Percentiles rank a stretch among this genome's conserved stretches.
Conservation (phyloP, 192 early-diverging fungal genomes). For the Gorgonomyces haynaldii region DNA sequence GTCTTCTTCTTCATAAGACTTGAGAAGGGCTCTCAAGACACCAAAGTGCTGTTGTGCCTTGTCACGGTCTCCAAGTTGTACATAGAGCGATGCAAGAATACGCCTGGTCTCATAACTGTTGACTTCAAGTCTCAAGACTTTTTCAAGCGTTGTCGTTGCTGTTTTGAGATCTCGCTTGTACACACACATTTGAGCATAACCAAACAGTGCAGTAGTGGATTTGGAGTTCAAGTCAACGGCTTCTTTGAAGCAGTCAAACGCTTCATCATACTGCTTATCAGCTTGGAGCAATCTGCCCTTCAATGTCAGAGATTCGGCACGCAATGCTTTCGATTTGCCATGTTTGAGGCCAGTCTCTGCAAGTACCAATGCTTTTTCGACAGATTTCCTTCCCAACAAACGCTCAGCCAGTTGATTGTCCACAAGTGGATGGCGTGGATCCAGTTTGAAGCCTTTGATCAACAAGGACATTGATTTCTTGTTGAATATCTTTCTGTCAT, state of each 20-base stretch:
- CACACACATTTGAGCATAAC: conserved; percentile 64
- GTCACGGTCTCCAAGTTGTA: neutral
- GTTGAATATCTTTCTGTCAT: conserved; percentile 33
- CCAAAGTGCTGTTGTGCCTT: conserved; percentile 8
- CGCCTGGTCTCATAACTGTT: conserved; percentile 28
- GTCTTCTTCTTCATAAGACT: neutral
- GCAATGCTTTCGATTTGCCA: conserved; percentile 1
- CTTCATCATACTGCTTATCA: conserved; percentile 57
- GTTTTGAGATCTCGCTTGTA: conserved; percentile 23
- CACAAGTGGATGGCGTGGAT: conserved; percentile 44
- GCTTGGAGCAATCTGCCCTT: conserved; percentile 11
- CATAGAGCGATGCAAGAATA: conserved; percentile 3
- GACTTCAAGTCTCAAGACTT: conserved; percentile 25
- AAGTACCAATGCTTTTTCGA: conserved; percentile 9
- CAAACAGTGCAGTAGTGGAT: conserved; percentile 60
- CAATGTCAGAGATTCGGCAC: conserved; percentile 1
- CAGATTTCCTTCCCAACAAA: conserved; percentile 12
- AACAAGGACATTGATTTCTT: conserved; percentile 24
- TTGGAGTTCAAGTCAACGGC: conserved; percentile 52
- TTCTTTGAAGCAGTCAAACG: conserved; percentile 56
- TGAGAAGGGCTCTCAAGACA: conserved; percentile 5
- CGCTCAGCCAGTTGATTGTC: conserved; percentile 21
- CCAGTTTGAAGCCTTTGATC: conserved; percentile 32
- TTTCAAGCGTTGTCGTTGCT: conserved; percentile 24
- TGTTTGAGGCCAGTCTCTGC: conserved; percentile 6